Evolutionary conservation across 2,329 filamentous ascomycete species (phyloP), one percentile per base, ranked within the genome.

Genomic region (Ophiostoma himal-ulmi): DNA sequence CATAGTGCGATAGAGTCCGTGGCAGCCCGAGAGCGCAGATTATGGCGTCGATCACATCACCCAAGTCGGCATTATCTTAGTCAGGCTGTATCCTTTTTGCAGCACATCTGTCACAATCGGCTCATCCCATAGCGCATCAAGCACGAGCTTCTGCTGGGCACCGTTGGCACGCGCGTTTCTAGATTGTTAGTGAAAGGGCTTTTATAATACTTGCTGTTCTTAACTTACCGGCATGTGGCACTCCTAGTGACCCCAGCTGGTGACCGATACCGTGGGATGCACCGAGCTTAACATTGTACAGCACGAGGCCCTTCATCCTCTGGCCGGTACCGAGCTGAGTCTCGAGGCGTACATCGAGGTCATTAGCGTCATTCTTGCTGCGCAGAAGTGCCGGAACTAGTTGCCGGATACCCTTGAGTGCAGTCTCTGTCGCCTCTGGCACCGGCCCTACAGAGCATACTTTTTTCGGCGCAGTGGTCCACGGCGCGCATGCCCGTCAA

Each of bases 11-110:
- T 72, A 86, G 74, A 5, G 79, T 81, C 68, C 83, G 78, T 62
- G 84, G 84, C 81, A 86, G 79, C 3, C 80, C 84, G 60, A 86
- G 74, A 70, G 82, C 80, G 17, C 80, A 77, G 68, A 86, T 81
- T 3, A 86, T 75, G 8, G 77, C 70, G 69, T 84, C 83, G 13
- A 86, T 73, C 3, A 81, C 76, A 75, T 85, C 84, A 0, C 82
- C 52, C n/a, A 57, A 14, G n/a, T 22, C 52, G 11, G n/a, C 52
- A 17, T 26, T 6, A 11, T 26, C 52, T 57, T 57, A 10, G 30
- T 14, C 7, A 57, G 52, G 4, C 8, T 57, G 52, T 57, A 26
- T 26, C 6, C 52, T 1, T 26, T 26, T 26, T 57, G 22, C 52
- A 57, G 52, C n/a, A 57, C 52, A 22, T 11, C 52, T 26, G 52